Evolutionary conservation across 768 basidiomycete genomes (phyloP).

Genomic region (Russula emetica): DNA sequence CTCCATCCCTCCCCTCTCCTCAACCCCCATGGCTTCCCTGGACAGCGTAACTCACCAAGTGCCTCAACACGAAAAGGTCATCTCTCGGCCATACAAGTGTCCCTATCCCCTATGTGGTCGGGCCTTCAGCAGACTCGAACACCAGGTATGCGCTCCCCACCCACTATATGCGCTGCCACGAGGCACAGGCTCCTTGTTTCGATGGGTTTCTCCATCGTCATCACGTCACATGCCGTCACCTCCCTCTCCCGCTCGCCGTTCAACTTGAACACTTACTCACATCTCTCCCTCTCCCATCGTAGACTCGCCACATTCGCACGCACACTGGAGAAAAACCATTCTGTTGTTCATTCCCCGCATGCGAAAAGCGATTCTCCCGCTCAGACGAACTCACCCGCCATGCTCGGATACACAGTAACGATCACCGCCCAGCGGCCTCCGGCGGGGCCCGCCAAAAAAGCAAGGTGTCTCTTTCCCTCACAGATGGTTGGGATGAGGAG

Average conservation of each 20-base stretch:
- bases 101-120: slow-evolving; percentile 86
- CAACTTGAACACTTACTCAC: slow-evolving; percentile 8
- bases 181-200: background rate
- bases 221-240: background rate
- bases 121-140: slow-evolving; percentile 95
- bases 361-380: slow-evolving; percentile 96
- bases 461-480: slow-evolving; percentile 10
- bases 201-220: background rate
- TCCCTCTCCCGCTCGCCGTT: background rate
- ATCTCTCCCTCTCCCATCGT: slow-evolving; percentile 14
- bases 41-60: background rate
- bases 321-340: slow-evolving; percentile 99
- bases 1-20: background rate
- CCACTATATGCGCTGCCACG: slow-evolving; percentile 11
- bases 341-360: slow-evolving; percentile 84
- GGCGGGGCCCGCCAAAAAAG: slow-evolving; percentile 13
- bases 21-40: background rate
- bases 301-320: slow-evolving; percentile 97
- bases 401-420: slow-evolving; percentile 83
- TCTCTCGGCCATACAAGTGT: slow-evolving; percentile 89
- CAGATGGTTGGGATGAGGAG: slow-evolving; percentile 25
- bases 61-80: slow-evolving; percentile 23
- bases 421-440: slow-evolving; percentile 35
- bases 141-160: slow-evolving; percentile 61
- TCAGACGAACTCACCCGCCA: slow-evolving; percentile 99